Evolutionary conservation across 192 early-diverging fungal species (phyloP).

Genomic region (Dimargaris cristalligena): DNA sequence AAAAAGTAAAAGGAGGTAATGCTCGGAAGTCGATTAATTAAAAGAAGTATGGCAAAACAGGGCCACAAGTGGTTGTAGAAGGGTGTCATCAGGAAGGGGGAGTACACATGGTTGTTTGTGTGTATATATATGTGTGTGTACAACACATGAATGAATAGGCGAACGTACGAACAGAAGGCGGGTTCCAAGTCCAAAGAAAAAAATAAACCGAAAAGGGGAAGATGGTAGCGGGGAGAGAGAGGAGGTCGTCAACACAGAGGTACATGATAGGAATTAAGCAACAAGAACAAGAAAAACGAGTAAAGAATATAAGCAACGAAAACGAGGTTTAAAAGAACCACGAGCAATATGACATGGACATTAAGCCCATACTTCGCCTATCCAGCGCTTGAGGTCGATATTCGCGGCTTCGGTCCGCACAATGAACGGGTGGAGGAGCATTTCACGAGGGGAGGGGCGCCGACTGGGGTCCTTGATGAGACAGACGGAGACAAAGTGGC

Average conservation of each 20-base stretch:
- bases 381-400: constrained; percentile 53
- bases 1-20: too few species aligned
- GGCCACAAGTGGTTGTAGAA: too few species aligned
- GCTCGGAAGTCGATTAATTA: too few species aligned
- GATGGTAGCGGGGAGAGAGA: too few species aligned
- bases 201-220: too few species aligned
- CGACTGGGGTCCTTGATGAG: constrained; percentile 54
- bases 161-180: background rate
- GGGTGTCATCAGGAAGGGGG: too few species aligned
- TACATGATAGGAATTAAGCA: background rate
- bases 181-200: background rate
- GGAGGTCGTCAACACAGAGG: too few species aligned
- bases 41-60: too few species aligned
- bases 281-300: background rate
- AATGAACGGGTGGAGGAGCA: constrained; percentile 61
- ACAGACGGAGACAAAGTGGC: constrained; percentile 31
- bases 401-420: constrained; percentile 32
- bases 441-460: constrained; percentile 43
- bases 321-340: background rate
- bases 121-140: too few species aligned
- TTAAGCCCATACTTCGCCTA: constrained; percentile 46
- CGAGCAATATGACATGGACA: background rate
- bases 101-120: too few species aligned
- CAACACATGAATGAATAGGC: too few species aligned
- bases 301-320: background rate